Evolutionary conservation across 2,329 filamentous ascomycete species (phyloP), one percentile per base, ranked within the genome.

Genomic region (Aspergillus sp.): DNA sequence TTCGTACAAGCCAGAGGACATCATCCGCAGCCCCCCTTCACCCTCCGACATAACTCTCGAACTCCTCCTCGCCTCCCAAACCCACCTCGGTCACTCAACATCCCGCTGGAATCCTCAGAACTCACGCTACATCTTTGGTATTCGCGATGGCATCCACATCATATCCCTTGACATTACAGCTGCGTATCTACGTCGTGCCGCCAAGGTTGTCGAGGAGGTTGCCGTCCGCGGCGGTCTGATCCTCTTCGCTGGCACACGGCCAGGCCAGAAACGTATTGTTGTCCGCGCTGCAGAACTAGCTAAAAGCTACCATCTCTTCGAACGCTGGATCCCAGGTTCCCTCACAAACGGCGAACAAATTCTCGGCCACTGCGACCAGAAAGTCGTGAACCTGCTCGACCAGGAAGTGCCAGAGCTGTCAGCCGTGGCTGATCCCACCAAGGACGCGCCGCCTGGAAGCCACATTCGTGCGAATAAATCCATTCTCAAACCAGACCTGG

Each of bases 261-360:
- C 85, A 55, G 92, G 91, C 1, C 93, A 97, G 71, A 89, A 89
- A 73, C 83, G 89, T 62, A 84, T 88, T 53, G 90, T 97, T 1
- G 90, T 96, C 15, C 86, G 85, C 62, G 92, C 93, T 5, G 92
- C 95, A 1, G 81, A 89, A 73, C 75, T 96, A 61, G 86, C 92
- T 0, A 83, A 85, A 57, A 91, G 86, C 2, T 98, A 90, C 71
- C 93, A 98, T 73, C 76, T 99, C 35, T 98, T 96, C 71, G 90
- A 91, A 70, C 89, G 91, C 68, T 99, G 95, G 95, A 91, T 88
- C 50, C 90, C 95, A 0, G 95, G 95, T 1, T 87, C 85, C 61
- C 91, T 99, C 68, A 98, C 95, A 39, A 99, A 99, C 77, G 89
- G 91, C 54, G 88, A 96, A 72, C 87, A 93, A 72, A 93, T 98